Evolutionary conservation across 805 yeast genomes (phyloP), one percentile per base, ranked within the genome.

Genomic region (Candida rishiriensis): DNA sequence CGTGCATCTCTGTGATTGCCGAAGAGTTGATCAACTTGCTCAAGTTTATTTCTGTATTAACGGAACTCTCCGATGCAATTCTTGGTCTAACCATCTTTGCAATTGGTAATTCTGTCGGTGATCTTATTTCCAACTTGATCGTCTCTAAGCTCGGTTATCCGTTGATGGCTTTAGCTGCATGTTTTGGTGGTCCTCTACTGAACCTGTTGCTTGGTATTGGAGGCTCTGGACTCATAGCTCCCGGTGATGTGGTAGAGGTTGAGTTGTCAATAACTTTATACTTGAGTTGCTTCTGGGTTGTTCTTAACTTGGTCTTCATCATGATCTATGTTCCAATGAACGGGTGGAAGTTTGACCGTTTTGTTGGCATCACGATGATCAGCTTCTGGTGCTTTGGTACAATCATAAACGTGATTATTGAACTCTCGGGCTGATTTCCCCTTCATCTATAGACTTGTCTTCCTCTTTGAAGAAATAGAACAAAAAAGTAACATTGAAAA

Each of bases 81-180:
- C 65, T 91, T 21, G 99, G 99, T 0, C 66, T 89, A 10, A 91
- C 98, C 0, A 72, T 91, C 0, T 85, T 91, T 62, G 96, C 98
- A 0, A 66, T 91, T 46, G 98, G 99, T 4, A 93, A 91, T 61
- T 90, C 97, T 1, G 68, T 86, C 7, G 97, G 98, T 6, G 99
- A 91, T 58, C 68, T 90, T 38, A 81, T 90, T 1, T 84, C 97
- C 0, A 88, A 91, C 53, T 61, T 84, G 31, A 84, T 95, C 0
- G 78, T 91, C 21, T 89, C 96, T 0, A 70, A 70, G 45, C 76
- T 87, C 73, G 96, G 96, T 0, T 81, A 79, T 66, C 87, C 96
- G 0, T 73, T 85, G 38, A 85, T 91, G 85, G 97, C 97, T 0
- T 70, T 93, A n/a, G 86, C 93, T 28, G 97, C 97, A 0, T 90